Conservation (phyloP, 176 grass and related monocot species). For the Cocos nucifera region DNA sequence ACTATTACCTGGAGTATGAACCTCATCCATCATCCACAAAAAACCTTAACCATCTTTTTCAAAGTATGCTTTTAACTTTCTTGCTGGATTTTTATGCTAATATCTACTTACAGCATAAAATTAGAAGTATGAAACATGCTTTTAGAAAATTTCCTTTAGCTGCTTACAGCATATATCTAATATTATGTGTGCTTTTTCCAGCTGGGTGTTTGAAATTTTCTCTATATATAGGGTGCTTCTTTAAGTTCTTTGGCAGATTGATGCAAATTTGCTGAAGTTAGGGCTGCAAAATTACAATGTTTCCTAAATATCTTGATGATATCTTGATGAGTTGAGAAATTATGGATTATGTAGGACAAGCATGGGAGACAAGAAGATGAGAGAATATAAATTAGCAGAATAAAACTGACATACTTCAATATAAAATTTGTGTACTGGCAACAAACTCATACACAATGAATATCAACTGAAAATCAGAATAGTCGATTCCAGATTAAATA, state of each 20-base stretch:
- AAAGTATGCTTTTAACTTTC: conserved; percentile 54
- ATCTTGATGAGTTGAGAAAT: too few species aligned
- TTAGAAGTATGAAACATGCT: background rate
- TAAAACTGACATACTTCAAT: too few species aligned
- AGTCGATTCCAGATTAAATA: too few species aligned
- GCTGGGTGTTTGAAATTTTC: too few species aligned
- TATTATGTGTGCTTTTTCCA: too few species aligned
- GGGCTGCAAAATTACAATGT: background rate
- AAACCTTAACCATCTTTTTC: conserved; percentile 91
- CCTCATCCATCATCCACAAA: conserved; percentile 97
- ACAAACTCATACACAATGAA: too few species aligned
- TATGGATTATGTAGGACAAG: too few species aligned
- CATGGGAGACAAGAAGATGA: too few species aligned
- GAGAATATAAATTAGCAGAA: too few species aligned
- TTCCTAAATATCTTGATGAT: background rate
- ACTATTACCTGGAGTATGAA: conserved; percentile 87
- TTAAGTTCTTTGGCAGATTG: background rate
- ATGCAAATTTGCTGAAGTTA: background rate
- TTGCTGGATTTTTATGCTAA: background rate
- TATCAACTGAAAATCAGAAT: too few species aligned
- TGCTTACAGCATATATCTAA: background rate
- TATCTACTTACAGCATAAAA: background rate
- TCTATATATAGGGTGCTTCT: too few species aligned
- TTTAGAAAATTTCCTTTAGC: background rate
- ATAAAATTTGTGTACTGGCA: too few species aligned